Evolutionary conservation across 192 early-diverging fungal species (phyloP), one percentile per base, ranked within the genome.

Genomic region (Coemansia sp.): DNA sequence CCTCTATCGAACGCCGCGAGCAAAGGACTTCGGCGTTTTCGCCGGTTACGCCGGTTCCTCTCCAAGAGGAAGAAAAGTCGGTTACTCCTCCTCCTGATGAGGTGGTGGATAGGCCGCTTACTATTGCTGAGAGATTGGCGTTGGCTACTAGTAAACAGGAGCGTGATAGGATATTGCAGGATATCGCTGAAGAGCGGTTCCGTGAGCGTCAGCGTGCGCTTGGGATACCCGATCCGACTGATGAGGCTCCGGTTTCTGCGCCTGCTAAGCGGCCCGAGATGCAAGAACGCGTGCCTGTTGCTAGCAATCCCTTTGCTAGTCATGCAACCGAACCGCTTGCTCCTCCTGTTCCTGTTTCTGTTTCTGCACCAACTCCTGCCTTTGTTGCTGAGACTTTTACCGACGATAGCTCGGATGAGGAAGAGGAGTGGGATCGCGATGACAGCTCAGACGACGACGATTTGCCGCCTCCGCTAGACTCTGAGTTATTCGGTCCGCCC

Each of bases 141-240:
- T 46, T 45, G 14, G 80, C 80, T 3, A 63, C 60, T 0, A 69
- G 45, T 14, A 77, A 69, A 41, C 72, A 83, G 36, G 80, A 83
- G 29, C 75, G 80, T 2, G 70, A 83, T 41, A 66, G 67, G 39
- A 65, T 83, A 62, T 59, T 83, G 53, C 63, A 75, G 57, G 80
- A 83, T 9, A 74, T 83, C 8, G 80, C 80, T 23, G 76, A 78
- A 50, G 76, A 83, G 53, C 68, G 76, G 6, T 78, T 83, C 64
- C 75, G 76, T 50, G 80, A 83, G 36, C 80, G 80, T 36, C 72
- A 77, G 53, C 72, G 66, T 5, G 76, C 75, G 0, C 45, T 83
- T 25, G 76, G 76, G 11, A 46, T 77, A 0, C 69, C 73, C 2
- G 79, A 80, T 12, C 68, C 67, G 1, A 50, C 57, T 4, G 32